Conservation (phyloP, 352 stramenopile genomes). For the Pythium angustatum region DNA sequence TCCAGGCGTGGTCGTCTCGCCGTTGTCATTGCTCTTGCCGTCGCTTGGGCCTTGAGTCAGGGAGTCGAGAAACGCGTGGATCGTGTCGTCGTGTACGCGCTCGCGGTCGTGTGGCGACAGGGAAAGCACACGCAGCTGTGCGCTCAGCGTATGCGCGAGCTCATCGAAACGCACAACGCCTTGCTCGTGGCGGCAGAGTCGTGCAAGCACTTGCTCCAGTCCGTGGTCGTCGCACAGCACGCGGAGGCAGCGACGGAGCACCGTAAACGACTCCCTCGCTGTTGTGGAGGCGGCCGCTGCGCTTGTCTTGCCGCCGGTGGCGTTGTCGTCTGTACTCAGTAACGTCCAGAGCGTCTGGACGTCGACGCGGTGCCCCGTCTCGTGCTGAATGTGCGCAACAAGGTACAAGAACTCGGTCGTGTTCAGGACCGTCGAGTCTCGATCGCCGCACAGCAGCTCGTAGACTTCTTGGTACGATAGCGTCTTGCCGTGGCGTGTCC, state of each 20-base stretch:
- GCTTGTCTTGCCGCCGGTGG: not conserved
- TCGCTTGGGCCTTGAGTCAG: not conserved
- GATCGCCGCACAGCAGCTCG: conserved; percentile 9
- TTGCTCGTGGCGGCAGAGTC: conserved; percentile 11
- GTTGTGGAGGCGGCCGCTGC: not conserved
- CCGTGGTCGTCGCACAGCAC: conserved; percentile 13
- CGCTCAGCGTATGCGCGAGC: not conserved
- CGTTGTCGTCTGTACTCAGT: conserved; percentile 20
- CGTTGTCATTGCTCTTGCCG: no score
- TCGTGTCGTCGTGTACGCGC: not conserved
- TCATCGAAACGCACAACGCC: conserved; percentile 15
- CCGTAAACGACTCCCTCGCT: not conserved
- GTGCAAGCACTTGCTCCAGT: conserved; percentile 8
- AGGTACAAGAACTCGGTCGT: conserved; percentile 43
- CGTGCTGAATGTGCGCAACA: conserved; percentile 31
- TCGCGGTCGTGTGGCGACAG: conserved; percentile 4
- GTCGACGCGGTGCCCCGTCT: conserved; percentile 24
- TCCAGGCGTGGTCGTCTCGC: not conserved
- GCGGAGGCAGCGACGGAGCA: conserved; percentile 13
- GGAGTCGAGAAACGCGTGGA: conserved; percentile 8
- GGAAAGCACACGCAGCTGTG: conserved; percentile 9
- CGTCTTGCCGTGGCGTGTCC: conserved; percentile 14
- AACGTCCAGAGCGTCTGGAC: conserved; percentile 34
- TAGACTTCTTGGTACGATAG: conserved; percentile 11
- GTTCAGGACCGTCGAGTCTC: conserved; percentile 9